phyloP scores from a whole-genome alignment of 768 basidiomycete species.

The Auricularia heimuer region DNA sequence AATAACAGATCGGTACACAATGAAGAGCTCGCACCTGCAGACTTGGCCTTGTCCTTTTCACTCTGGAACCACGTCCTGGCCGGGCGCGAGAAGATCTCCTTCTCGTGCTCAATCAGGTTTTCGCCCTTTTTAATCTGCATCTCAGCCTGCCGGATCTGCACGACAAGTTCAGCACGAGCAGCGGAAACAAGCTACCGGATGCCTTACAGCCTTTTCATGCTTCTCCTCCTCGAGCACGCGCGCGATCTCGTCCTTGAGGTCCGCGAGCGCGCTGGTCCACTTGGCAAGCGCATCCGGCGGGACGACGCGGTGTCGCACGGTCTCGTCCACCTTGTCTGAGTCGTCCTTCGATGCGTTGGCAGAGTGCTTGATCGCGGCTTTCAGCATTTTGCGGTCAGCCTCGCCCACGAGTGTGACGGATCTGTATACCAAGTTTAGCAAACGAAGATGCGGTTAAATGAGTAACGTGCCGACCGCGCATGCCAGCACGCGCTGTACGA shows the following conservation, averaged over 20 bases:
- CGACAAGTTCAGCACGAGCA: not conserved
- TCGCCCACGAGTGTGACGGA: constrained; percentile 95
- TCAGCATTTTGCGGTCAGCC: constrained; percentile 91
- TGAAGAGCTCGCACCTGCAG: constrained; percentile 48
- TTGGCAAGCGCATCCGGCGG: constrained; percentile 62
- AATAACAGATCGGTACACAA: not conserved
- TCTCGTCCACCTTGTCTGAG: constrained; percentile 52
- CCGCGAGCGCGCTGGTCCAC: constrained; percentile 61
- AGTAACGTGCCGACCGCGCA: constrained; percentile 68
- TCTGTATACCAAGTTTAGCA: constrained; percentile 27
- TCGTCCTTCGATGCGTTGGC: constrained; percentile 24
- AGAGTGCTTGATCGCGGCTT: constrained; percentile 87
- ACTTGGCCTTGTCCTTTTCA: constrained; percentile 66
- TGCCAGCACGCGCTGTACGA: constrained; percentile 91
- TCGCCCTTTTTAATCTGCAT: constrained; percentile 94
- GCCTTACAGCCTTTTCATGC: constrained; percentile 79
- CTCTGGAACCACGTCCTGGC: constrained; percentile 99
- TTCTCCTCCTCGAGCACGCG: constrained; percentile 84
- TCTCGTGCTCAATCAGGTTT: constrained; percentile 89
- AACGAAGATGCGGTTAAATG: not conserved
- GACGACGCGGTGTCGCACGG: constrained; percentile 67
- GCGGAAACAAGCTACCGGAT: not conserved
- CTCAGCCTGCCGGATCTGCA: constrained; percentile 77
- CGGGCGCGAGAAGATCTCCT: constrained; percentile 86
- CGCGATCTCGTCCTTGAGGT: constrained; percentile 64